These are phyloP conservation scores for Fagus crenata DNA, from an alignment of 306 rosid genomes.

Conservation along the genomic window DNA sequence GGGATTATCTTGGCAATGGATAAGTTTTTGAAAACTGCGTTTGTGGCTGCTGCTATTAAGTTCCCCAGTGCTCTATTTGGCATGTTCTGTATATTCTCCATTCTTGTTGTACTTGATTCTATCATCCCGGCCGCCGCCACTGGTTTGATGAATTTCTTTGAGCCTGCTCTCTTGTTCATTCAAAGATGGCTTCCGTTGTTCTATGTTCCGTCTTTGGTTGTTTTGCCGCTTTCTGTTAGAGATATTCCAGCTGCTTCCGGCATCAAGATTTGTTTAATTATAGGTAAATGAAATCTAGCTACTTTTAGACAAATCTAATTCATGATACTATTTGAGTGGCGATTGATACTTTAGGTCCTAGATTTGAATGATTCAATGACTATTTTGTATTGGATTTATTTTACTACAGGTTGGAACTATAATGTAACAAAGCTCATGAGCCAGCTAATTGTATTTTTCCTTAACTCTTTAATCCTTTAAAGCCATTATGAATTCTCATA, in stretches of 20 bases:
- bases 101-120: slow-evolving; percentile 62
- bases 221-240: slow-evolving; percentile 76
- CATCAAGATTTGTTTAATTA: slow-evolving; percentile 70
- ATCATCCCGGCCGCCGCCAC: slow-evolving; percentile 66
- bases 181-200: slow-evolving; percentile 96
- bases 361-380: not conserved
- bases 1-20: slow-evolving; percentile 70
- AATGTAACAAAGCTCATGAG: not conserved
- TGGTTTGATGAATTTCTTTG: slow-evolving; percentile 69
- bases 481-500: not conserved
- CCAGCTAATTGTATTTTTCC: not conserved
- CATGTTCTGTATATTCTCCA: slow-evolving; percentile 89
- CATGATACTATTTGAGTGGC: not conserved
- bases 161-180: slow-evolving; percentile 82
- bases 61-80: slow-evolving; percentile 96
- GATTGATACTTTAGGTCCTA: not conserved
- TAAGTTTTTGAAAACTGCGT: slow-evolving; percentile 59
- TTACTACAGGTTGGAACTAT: not conserved
- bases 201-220: slow-evolving; percentile 88
- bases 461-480: not conserved
- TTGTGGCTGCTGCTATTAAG: slow-evolving; percentile 72
- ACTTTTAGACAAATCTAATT: not conserved
- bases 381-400: not conserved
- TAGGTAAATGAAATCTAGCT: slow-evolving; percentile 46
- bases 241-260: slow-evolving; percentile 90